These are phyloP conservation scores for Toxoplasma gondii DNA, from an alignment of 169 alveolate species.

Conservation along the genomic window DNA sequence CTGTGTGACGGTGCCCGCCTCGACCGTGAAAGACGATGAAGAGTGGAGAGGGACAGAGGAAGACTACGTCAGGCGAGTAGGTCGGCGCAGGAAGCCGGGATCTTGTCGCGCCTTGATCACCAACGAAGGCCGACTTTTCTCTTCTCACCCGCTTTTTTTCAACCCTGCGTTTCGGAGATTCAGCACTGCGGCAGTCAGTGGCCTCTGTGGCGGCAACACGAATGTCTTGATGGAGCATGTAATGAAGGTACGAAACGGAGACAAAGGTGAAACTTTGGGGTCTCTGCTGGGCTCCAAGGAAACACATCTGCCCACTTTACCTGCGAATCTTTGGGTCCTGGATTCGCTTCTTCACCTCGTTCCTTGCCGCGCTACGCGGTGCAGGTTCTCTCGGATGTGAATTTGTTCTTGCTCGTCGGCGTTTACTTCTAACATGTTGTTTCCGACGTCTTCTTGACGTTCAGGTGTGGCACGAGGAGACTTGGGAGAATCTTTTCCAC, in stretches of 20 bases:
- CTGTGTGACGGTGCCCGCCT: no score
- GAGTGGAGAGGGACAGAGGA: not conserved
- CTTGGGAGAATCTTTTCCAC: not conserved
- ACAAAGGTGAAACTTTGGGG: not conserved
- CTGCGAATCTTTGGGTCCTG: not conserved
- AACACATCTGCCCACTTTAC: not conserved
- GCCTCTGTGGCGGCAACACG: constrained; percentile 34
- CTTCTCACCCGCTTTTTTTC: not conserved
- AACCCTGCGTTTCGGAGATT: not conserved
- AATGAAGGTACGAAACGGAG: constrained; percentile 19
- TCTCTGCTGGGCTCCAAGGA: not conserved
- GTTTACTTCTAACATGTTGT: no score
- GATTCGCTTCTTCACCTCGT: no score
- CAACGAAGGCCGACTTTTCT: no score
- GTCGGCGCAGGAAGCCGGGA: no score
- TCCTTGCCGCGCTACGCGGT: no score
- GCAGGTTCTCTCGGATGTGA: no score
- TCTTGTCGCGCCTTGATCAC: no score
- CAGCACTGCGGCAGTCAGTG: constrained; percentile 37
- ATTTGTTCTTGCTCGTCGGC: no score
- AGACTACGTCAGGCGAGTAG: not conserved
- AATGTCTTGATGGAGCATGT: constrained; percentile 40
- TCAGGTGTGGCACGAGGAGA: constrained; percentile 38
- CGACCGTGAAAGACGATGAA: no score
- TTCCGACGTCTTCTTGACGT: not conserved